A percentile compares a stretch with the other conserved stretches of the same genome.
Evolutionary conservation across 495 filamentous ascomycete species (phyloP).

Genomic region (Talaromyces ruber): DNA sequence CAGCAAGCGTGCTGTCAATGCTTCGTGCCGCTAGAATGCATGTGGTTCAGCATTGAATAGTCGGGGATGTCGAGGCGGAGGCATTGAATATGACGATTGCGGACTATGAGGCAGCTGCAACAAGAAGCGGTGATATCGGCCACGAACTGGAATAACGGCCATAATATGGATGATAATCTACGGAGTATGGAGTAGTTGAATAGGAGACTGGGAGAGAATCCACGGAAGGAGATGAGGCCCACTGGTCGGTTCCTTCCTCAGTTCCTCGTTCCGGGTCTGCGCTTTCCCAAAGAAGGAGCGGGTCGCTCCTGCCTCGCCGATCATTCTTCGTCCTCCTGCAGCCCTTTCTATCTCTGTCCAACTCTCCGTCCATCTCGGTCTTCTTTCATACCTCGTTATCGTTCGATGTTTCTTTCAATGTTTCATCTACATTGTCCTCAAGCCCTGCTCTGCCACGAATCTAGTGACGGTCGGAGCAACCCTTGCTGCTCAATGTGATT

Average conservation of each 20-base stretch:
- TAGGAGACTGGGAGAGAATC: too few relatives aligned
- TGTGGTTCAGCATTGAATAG: not conserved
- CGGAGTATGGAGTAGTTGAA: too few relatives aligned
- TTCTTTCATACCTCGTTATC: not conserved
- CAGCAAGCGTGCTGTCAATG: not conserved
- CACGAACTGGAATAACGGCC: not conserved
- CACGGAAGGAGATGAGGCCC: too few relatives aligned
- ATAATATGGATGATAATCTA: not conserved
- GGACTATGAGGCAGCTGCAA: not conserved
- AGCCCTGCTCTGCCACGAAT: not conserved
- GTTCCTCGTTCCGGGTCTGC: too few relatives aligned
- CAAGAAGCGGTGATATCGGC: not conserved
- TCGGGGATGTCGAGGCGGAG: not conserved
- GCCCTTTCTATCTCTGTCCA: not conserved
- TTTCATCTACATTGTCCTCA: not conserved
- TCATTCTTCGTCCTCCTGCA: not conserved
- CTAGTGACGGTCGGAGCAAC: not conserved
- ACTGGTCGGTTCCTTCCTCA: too few relatives aligned
- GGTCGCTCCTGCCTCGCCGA: not conserved
- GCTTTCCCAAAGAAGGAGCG: not conserved
- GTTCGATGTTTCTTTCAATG: not conserved
- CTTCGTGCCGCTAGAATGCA: not conserved
- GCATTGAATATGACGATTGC: not conserved
- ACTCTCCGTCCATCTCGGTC: not conserved
- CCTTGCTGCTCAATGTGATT: slow-evolving; percentile 1